Conservation (phyloP, 305 asterid genomes). For the Rubia peregrina region DNA sequence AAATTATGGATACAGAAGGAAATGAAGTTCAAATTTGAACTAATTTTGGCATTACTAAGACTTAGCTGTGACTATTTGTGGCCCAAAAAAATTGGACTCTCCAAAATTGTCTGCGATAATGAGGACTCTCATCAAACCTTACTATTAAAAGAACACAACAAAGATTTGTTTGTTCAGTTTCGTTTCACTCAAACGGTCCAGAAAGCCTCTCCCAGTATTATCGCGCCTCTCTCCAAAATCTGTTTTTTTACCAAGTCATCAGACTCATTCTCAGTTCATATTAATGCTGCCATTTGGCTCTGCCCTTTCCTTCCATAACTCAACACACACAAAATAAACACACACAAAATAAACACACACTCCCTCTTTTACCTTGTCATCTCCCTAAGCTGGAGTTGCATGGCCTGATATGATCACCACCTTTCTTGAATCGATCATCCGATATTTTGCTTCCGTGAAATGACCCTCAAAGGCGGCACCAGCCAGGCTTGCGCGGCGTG, state of each 20-base stretch:
- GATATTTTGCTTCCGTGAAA: conserved; percentile 12
- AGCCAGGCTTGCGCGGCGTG: conserved; percentile 98
- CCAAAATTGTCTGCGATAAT: conserved; percentile 20
- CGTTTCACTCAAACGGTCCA: conserved; percentile 24
- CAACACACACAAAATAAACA: neutral
- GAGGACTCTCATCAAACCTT: conserved; percentile 20
- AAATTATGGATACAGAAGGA: no score
- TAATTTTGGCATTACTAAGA: neutral
- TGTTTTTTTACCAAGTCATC: conserved; percentile 49
- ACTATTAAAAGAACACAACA: conserved; percentile 14
- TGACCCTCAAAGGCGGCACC: conserved; percentile 93
- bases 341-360: neutral
- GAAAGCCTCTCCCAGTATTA: conserved; percentile 27
- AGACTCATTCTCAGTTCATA: conserved; percentile 28
- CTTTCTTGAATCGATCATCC: neutral
- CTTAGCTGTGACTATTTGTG: conserved; percentile 26
- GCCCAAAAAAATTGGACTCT: conserved; percentile 19
- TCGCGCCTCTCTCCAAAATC: conserved; percentile 28
- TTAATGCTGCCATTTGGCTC: conserved; percentile 19
- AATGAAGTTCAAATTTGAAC: neutral
- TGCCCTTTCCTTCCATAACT: neutral
- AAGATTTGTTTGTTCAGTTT: neutral
- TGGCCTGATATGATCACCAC: neutral
- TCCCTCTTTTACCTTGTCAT: neutral
- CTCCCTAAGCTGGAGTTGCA: neutral